Conservation (phyloP, 139 green algal genomes). For the Klebsormidium nitens region DNA sequence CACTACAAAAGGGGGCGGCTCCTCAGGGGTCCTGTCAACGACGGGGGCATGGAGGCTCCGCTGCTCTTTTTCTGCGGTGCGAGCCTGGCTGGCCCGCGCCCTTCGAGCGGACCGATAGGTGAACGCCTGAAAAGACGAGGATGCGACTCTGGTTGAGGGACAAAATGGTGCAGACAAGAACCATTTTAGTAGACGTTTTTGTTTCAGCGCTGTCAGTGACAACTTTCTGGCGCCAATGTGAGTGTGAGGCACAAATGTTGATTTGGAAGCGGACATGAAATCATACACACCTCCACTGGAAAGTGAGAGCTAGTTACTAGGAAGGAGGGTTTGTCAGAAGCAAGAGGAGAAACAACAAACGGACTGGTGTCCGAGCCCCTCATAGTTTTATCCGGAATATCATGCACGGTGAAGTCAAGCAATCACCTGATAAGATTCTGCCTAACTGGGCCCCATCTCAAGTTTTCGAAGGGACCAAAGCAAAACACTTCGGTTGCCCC, state of each 20-base stretch:
- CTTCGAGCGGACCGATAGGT: conserved; percentile 21
- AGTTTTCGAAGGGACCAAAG: background rate
- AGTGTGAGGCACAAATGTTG: no score
- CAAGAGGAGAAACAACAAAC: no score
- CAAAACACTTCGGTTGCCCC: no score
- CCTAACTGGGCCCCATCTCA: background rate
- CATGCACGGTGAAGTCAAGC: no score
- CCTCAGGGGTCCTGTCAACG: conserved; percentile 54
- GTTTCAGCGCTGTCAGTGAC: background rate
- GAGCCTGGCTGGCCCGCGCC: conserved; percentile 57
- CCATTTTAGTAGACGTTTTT: background rate
- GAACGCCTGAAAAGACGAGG: conserved; percentile 35
- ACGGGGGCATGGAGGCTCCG: conserved; percentile 66
- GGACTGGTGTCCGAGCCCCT: no score
- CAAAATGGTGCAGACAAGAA: background rate
- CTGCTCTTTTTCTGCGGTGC: conserved; percentile 86
- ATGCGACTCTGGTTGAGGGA: background rate
- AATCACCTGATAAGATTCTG: background rate
- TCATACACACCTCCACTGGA: no score
- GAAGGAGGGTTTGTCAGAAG: no score
- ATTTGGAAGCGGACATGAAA: no score
- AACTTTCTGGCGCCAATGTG: conserved; percentile 20
- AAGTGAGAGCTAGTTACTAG: background rate
- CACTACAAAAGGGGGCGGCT: conserved; percentile 85
- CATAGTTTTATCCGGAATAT: no score